phyloP scores from a whole-genome alignment of 2,329 filamentous ascomycete species.

The Colletotrichum tamarilloi region DNA sequence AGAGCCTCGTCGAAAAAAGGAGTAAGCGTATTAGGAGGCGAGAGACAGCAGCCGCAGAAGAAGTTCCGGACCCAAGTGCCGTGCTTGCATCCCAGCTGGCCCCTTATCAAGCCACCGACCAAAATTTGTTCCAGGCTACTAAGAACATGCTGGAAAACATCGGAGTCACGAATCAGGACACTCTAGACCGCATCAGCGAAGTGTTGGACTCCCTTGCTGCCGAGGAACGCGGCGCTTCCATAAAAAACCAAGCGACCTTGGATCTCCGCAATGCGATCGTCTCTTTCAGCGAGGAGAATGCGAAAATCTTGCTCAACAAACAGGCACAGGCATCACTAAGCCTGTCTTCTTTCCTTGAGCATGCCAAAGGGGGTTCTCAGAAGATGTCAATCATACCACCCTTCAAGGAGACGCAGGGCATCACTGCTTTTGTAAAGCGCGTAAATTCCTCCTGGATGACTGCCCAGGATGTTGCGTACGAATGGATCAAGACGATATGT shows the following conservation, averaged over 20 bases:
- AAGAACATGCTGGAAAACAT: conserved; percentile 67
- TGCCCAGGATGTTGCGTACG: conserved; percentile 67
- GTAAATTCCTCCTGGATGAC: conserved; percentile 64
- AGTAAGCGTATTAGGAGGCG: conserved; percentile 74
- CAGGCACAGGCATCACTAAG: conserved; percentile 63
- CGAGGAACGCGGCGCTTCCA: conserved; percentile 61
- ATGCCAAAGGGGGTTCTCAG: conserved; percentile 67
- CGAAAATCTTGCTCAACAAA: conserved; percentile 64
- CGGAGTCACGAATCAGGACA: conserved; percentile 61
- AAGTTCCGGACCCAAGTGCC: conserved; percentile 62
- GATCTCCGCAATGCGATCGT: conserved; percentile 62
- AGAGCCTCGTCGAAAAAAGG: conserved; percentile 67
- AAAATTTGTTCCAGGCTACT: conserved; percentile 65
- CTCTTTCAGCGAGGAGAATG: conserved; percentile 64
- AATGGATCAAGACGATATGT: conserved; percentile 65
- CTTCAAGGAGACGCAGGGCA: conserved; percentile 64
- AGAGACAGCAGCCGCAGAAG: conserved; percentile 64
- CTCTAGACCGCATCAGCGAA: conserved; percentile 58
- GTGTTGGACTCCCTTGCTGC: conserved; percentile 63
- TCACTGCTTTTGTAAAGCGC: conserved; percentile 62
- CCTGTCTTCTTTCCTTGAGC: conserved; percentile 71
- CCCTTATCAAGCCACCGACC: conserved; percentile 67
- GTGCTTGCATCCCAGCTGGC: conserved; percentile 66
- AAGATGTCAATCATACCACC: conserved; percentile 56
- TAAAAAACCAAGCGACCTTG: conserved; percentile 57